Conservation (phyloP, 352 stramenopile species). For the Pythium dissimile region DNA sequence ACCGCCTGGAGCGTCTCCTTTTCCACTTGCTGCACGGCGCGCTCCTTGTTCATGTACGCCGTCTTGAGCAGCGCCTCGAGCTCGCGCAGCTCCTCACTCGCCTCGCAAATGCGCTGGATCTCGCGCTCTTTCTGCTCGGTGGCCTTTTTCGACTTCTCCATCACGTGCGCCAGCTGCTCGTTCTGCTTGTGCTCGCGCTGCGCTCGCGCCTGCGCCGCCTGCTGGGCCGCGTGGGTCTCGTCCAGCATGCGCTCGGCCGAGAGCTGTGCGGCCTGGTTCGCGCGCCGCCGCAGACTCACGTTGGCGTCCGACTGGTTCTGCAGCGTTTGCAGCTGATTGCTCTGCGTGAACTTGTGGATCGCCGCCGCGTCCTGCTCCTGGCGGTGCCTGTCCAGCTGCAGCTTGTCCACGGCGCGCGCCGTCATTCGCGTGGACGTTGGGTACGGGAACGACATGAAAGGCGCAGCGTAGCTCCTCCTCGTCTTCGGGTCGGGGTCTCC, state of each 20-base stretch:
- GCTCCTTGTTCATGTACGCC: conserved; percentile 93
- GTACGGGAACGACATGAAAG: conserved; percentile 55
- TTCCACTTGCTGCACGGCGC: conserved; percentile 88
- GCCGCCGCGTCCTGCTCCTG: conserved; percentile 57
- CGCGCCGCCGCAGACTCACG: conserved; percentile 39
- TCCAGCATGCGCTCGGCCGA: conserved; percentile 70
- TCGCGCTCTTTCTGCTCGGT: conserved; percentile 80
- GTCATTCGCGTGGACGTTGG: conserved; percentile 56
- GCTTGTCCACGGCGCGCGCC: conserved; percentile 56
- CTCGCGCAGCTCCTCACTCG: conserved; percentile 87
- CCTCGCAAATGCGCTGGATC: conserved; percentile 89
- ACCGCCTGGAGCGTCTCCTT: conserved; percentile 64
- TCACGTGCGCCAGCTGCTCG: conserved; percentile 60
- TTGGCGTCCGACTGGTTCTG: conserved; percentile 65
- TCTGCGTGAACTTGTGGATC: conserved; percentile 47
- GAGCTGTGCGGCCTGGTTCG: conserved; percentile 61
- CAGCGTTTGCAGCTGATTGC: conserved; percentile 55
- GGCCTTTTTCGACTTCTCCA: conserved; percentile 57
- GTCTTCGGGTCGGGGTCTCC: no score
- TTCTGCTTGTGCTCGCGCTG: conserved; percentile 62
- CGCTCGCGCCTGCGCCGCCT: conserved; percentile 21
- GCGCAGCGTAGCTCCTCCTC: not conserved
- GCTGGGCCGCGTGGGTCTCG: conserved; percentile 30
- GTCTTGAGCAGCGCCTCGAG: conserved; percentile 88
- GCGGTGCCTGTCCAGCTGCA: conserved; percentile 52